A percentile compares a stretch with the other conserved stretches of the same genome.
These are phyloP conservation scores for Apiospora arundinis DNA, from an alignment of 2,329 filamentous ascomycete genomes.

Conservation along the genomic window DNA sequence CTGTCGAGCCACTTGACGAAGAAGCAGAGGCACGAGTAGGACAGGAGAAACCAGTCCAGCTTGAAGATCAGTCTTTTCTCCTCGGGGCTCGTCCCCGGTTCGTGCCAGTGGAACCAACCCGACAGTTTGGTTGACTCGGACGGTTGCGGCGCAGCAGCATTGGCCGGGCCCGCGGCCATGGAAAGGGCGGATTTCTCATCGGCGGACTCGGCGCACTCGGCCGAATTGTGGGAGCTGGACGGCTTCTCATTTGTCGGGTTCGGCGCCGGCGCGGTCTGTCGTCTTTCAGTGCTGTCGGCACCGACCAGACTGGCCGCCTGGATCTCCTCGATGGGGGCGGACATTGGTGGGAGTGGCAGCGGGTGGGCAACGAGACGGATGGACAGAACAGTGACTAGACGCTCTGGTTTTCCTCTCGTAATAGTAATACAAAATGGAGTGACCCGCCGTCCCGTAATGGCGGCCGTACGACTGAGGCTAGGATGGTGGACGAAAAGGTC, in stretches of 20 bases:
- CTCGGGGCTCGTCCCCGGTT: conserved; percentile 45
- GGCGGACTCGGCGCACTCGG: neutral
- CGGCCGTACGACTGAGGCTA: neutral
- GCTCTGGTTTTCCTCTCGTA: neutral
- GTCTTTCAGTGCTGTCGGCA: neutral
- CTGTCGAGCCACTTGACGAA: conserved; percentile 56
- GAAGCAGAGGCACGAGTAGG: conserved; percentile 52
- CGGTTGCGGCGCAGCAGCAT: neutral
- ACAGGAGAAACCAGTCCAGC: conserved; percentile 34
- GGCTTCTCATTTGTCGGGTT: neutral
- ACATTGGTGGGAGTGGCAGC: neutral
- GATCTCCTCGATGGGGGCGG: conserved; percentile 15
- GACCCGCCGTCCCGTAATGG: neutral
- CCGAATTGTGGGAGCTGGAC: conserved; percentile 2
- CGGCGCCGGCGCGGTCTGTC: neutral
- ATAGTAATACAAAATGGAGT: neutral
- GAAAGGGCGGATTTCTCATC: neutral
- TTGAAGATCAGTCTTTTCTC: conserved; percentile 52
- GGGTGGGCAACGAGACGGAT: neutral
- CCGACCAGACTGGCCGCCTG: conserved; percentile 8
- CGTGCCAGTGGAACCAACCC: conserved; percentile 50
- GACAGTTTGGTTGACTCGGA: neutral
- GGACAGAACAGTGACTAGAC: neutral
- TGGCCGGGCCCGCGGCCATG: neutral
- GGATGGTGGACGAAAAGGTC: neutral